These are phyloP conservation scores for Oropetium thomaeum DNA, from an alignment of 176 grass and related monocot genomes.

Conservation along the genomic window DNA sequence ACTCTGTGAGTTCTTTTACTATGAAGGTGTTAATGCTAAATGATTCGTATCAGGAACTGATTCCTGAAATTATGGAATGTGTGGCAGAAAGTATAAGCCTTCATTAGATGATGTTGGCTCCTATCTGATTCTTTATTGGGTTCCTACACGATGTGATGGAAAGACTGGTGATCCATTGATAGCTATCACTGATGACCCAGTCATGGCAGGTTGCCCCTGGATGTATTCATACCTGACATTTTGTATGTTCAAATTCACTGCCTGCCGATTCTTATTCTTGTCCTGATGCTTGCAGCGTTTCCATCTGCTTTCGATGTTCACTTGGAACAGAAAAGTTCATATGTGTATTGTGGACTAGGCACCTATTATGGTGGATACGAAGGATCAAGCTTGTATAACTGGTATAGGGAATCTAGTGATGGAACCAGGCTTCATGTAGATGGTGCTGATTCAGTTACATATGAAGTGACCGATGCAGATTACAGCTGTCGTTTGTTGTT, in stretches of 20 bases:
- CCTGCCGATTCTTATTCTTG: constrained; percentile 30
- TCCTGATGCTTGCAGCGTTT: constrained; percentile 50
- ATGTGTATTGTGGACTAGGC: constrained; percentile 64
- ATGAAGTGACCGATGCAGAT: constrained; percentile 93
- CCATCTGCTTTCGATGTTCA: constrained; percentile 80
- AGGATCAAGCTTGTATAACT: constrained; percentile 79
- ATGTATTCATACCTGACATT: constrained; percentile 23
- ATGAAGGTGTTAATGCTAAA: constrained; percentile 30
- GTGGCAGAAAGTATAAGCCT: constrained; percentile 72
- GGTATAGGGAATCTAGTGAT: constrained; percentile 84
- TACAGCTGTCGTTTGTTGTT: constrained; percentile 76
- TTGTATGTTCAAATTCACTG: constrained; percentile 16
- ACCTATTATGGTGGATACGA: constrained; percentile 98
- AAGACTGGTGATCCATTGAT: constrained; percentile 62
- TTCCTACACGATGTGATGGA: constrained; percentile 86
- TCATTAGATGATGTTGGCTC: constrained; percentile 80
- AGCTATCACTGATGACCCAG: constrained; percentile 55
- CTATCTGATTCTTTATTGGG: constrained; percentile 74
- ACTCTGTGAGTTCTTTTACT: constrained; percentile 54
- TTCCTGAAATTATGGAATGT: constrained; percentile 30
- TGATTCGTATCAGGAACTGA: constrained; percentile 3
- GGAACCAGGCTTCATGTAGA: constrained; percentile 63
- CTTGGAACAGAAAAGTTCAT: constrained; percentile 56
- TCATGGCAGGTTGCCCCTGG: constrained; percentile 74
- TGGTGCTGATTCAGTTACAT: constrained; percentile 65